Evolutionary conservation across 768 basidiomycete genomes (phyloP).

Genomic region (Pulveroboletus sp.): DNA sequence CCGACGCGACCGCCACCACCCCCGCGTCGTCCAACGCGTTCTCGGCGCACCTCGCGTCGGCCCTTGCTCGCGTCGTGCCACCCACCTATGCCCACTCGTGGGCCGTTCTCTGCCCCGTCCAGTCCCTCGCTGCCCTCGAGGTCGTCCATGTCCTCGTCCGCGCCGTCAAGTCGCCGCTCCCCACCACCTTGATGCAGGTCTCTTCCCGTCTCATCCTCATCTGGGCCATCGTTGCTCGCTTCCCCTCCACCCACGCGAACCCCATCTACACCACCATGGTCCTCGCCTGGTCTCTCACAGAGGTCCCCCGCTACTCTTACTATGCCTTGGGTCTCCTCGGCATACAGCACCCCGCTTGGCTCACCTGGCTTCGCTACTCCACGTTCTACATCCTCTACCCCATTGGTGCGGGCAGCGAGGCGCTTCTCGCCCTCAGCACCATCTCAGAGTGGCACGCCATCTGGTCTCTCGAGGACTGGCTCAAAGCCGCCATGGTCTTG

Average conservation of each 20-base stretch:
- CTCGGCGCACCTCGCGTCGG: slow-evolving; percentile 33
- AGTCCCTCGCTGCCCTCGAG: slow-evolving; percentile 83
- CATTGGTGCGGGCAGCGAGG: slow-evolving; percentile 88
- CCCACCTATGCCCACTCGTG: slow-evolving; percentile 54
- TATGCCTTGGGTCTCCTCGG: slow-evolving; percentile 72
- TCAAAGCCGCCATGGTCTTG: slow-evolving; percentile 59
- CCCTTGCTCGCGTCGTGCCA: slow-evolving; percentile 35
- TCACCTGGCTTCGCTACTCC: slow-evolving; percentile 83
- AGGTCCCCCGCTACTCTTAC: slow-evolving; percentile 88
- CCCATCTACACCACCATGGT: slow-evolving; percentile 91
- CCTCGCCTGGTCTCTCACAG: slow-evolving; percentile 87
- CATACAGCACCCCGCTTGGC: slow-evolving; percentile 48
- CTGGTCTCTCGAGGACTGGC: slow-evolving; percentile 59
- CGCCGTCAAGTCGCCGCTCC: slow-evolving; percentile 74
- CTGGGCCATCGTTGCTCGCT: slow-evolving; percentile 64
- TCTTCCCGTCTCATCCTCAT: slow-evolving; percentile 78
- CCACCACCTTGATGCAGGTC: slow-evolving; percentile 78
- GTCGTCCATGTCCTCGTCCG: slow-evolving; percentile 77
- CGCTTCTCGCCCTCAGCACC: slow-evolving; percentile 75
- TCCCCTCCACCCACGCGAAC: slow-evolving; percentile 51
- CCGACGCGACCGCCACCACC: slow-evolving; percentile 1
- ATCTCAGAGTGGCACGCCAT: slow-evolving; percentile 51
- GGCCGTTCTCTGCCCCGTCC: slow-evolving; percentile 66
- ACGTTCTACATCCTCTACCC: slow-evolving; percentile 95
- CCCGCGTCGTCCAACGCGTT: slow-evolving; percentile 23